Evolutionary conservation across 768 basidiomycete genomes (phyloP), one percentile per base, ranked within the genome.

Genomic region (Russula lepida): DNA sequence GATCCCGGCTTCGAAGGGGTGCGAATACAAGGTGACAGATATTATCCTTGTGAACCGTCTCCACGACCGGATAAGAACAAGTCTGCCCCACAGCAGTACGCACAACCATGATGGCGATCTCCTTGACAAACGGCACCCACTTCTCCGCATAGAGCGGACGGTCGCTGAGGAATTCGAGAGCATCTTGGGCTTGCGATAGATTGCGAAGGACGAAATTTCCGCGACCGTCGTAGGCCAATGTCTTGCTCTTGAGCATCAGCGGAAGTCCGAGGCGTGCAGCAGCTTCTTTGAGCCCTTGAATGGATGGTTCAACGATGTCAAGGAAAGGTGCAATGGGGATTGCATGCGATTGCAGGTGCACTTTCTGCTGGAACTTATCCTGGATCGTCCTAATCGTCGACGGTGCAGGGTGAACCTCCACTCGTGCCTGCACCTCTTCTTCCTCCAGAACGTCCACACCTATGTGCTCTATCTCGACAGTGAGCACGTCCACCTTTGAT

Each of bases 21-120:
- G 89, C 92, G 60, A 92, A 88, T 7, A 97, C 94, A 23, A 98
- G 79, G 68, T 98, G 89, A 69, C 95, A 93, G 47, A 98, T 87
- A 68, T 86, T 95, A 52, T 97, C 83, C 74, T 89, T 90, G 73
- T 98, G 97, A 7, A 98, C 78, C 0, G 97, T 98, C 74, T 99
- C 94, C 15, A 98, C 97, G 6, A 83, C 84, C 13, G 95, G 93
- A 69, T 99, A 98, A 5, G 89, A 89, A 47, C 73, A 71, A 3
- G 94, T 84, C 56, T 89, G 81, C 3, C 92, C 95, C 17, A 74
- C 71, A 6, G 77, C 77, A 17, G 88, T 84, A 35, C 91, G 84
- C 2, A 97, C 95, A 12, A 98, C 97, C 90, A 99, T 97, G 37
- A 98, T 93, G 0, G 97, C 94, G 35, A 98, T 86, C 72, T 98